Evolutionary conservation across 352 stramenopile species (phyloP).

Genomic region (Phytophthora capsici): DNA sequence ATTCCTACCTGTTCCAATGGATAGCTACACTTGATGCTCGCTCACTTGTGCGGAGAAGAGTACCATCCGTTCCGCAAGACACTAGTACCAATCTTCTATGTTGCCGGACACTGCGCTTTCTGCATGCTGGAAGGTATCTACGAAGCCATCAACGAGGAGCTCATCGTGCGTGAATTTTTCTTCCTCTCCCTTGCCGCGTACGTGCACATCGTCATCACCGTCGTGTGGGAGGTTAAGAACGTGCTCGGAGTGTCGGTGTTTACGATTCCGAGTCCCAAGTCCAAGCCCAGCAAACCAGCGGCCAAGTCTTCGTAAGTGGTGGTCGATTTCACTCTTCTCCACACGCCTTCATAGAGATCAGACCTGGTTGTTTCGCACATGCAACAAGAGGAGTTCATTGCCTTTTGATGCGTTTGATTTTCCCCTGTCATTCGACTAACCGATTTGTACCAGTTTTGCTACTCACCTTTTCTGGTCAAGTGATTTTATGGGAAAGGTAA

Average conservation of each 20-base stretch:
- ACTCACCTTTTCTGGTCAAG: slow-evolving; percentile 19
- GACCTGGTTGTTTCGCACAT: slow-evolving; percentile 2
- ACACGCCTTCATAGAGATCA: slow-evolving; percentile 12
- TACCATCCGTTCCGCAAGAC: slow-evolving; percentile 92
- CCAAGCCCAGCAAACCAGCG: slow-evolving; percentile 24
- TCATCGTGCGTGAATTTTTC: slow-evolving; percentile 90
- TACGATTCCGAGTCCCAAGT: slow-evolving; percentile 60
- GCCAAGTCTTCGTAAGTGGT: slow-evolving; percentile 36
- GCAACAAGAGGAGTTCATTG: slow-evolving; percentile 6
- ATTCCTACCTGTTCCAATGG: neutral
- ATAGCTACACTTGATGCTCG: slow-evolving; percentile 89
- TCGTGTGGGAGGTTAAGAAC: slow-evolving; percentile 89
- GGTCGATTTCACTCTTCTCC: neutral
- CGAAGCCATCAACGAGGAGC: slow-evolving; percentile 79
- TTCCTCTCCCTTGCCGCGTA: slow-evolving; percentile 87
- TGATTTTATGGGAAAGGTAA: slow-evolving; percentile 25
- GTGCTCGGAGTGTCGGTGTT: slow-evolving; percentile 85
- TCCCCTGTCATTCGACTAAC: neutral
- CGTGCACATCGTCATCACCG: slow-evolving; percentile 87
- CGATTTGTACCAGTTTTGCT: no score
- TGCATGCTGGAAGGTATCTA: slow-evolving; percentile 86
- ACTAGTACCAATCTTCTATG: slow-evolving; percentile 90
- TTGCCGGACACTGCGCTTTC: slow-evolving; percentile 83
- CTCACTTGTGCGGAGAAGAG: slow-evolving; percentile 86
- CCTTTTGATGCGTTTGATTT: slow-evolving; percentile 1